Conservation (phyloP, 1,284 basidiomycete genomes). For the Singerocomus inundabilis region DNA sequence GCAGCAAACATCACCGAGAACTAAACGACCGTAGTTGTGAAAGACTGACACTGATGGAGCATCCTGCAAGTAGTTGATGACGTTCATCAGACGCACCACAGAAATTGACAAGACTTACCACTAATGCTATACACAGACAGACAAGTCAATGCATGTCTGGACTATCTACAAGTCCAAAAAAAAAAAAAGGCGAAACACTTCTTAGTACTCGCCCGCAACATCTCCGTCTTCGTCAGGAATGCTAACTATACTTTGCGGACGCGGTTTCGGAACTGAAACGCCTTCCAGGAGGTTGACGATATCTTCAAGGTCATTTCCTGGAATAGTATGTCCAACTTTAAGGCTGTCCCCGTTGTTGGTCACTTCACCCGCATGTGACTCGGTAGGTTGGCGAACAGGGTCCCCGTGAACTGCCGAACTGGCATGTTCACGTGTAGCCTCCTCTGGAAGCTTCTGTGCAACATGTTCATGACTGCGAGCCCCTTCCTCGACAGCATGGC, state of each 20-base stretch:
- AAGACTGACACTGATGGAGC: conserved; percentile 20
- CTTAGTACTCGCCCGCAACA: conserved; percentile 26
- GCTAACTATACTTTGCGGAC: conserved; percentile 42
- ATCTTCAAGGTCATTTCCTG: conserved; percentile 51
- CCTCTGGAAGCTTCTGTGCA: conserved; percentile 8
- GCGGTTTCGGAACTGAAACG: conserved; percentile 37
- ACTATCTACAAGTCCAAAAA: conserved; percentile 22
- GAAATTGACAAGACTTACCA: conserved; percentile 22
- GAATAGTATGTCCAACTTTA: conserved; percentile 17
- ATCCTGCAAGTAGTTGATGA: conserved; percentile 9
- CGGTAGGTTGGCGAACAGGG: conserved; percentile 5
- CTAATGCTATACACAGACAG: conserved; percentile 26
- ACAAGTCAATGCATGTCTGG: conserved; percentile 16
- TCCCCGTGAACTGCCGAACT: conserved; percentile 17
- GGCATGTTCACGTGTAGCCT: conserved; percentile 15
- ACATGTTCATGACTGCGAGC: conserved; percentile 5
- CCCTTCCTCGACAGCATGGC: conserved; percentile 11
- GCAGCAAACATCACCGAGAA: conserved; percentile 26
- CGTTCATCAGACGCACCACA: neutral
- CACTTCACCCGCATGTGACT: conserved; percentile 7
- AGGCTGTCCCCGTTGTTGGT: conserved; percentile 9
- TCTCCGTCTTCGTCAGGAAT: conserved; percentile 47
- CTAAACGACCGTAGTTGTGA: conserved; percentile 35
- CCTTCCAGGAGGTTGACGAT: conserved; percentile 65
- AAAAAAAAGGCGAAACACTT: neutral